Evolutionary conservation across 2,329 filamentous ascomycete species (phyloP).

Genomic region (Ceratocystis variospora): DNA sequence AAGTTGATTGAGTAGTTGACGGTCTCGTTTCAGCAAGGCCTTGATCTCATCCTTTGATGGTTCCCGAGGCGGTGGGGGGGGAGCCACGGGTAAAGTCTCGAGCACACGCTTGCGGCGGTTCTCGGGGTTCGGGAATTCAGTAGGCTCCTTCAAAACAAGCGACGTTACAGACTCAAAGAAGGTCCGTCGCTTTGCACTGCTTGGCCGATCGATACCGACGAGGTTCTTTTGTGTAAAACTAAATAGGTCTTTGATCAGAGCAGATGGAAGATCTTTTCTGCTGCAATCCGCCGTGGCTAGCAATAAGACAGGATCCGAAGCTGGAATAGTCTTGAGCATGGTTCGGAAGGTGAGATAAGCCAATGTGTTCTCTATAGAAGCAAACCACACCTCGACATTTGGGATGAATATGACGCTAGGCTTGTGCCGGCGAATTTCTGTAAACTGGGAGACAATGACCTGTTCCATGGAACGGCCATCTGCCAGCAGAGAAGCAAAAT

Average conservation of each 20-base stretch:
- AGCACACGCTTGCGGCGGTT: conserved; percentile 78
- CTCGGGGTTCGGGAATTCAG: conserved; percentile 73
- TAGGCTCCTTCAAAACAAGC: conserved; percentile 65
- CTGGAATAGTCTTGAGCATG: conserved; percentile 67
- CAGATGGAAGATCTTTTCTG: conserved; percentile 44
- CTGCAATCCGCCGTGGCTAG: conserved; percentile 70
- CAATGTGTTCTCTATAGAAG: conserved; percentile 45
- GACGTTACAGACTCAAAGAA: conserved; percentile 66
- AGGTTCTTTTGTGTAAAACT: conserved; percentile 71
- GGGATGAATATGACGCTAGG: conserved; percentile 93
- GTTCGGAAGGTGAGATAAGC: conserved; percentile 71
- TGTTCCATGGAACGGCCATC: conserved; percentile 77
- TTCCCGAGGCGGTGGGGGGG: conserved; percentile 52
- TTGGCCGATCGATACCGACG: conserved; percentile 54
- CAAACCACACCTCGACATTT: conserved; percentile 77
- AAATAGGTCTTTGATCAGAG: conserved; percentile 66
- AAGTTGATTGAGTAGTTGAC: conserved; percentile 68
- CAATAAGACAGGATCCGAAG: conserved; percentile 78
- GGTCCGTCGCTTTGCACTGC: conserved; percentile 49
- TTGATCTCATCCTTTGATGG: conserved; percentile 69
- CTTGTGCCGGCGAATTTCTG: conserved; percentile 85
- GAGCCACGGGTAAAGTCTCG: conserved; percentile 61
- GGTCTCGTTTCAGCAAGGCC: conserved; percentile 66
- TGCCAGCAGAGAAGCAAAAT: conserved; percentile 71
- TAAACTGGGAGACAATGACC: conserved; percentile 77